Base-by-base conservation (phyloP, 768 basidiomycete species). In the Kwoniella shandongensis region DNA sequence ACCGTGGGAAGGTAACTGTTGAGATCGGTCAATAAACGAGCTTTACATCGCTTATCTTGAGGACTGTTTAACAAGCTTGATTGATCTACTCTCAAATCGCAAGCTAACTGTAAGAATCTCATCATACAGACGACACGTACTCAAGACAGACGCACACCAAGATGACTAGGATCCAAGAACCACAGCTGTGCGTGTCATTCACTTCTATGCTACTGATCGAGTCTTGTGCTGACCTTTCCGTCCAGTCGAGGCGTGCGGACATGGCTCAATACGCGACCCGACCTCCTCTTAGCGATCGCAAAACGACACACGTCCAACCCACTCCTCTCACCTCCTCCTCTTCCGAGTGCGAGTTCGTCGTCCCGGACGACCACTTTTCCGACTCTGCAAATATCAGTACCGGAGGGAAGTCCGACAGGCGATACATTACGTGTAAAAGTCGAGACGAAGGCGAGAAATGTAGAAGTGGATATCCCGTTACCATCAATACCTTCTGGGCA, bases 261-360 rank as follows among this genome's bases (percentile, higher is more conserved):
- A 51, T 58, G 56, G 56, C 23, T 58, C 3, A 58, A 58, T 58
- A 38, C 56, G 2, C 29, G 56, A 22, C 56, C 56, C 12, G 56
- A 58, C 40, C 12, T 51, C 4, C 22, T 58, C 2, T 22, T 58
- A 22, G 56, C 56, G 1, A 51, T 58, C 10, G 56, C 56, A 3
- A 58, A 58, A 25, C 18, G 56, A 39, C 56, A 58, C 42, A 58
- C 56, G 5, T 36, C 56, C 20, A 58, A 51, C 25, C 56, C 56
- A 0, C 44, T 58, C 11, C 49, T 58, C n/a, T 18, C 32, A 22
- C 55, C 47, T 22, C 55, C 42, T 10, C 55, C 55, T 2, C 23
- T 6, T 32, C n/a, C n/a, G n/a, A 32, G 32, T 13, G 6, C 32
- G 7, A 32, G 47, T 6, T 26, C 54, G 26, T 50, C 49, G 3